Evolutionary conservation across 1,284 basidiomycete genomes (phyloP).

Genomic region (Ustilago cynodontis): DNA sequence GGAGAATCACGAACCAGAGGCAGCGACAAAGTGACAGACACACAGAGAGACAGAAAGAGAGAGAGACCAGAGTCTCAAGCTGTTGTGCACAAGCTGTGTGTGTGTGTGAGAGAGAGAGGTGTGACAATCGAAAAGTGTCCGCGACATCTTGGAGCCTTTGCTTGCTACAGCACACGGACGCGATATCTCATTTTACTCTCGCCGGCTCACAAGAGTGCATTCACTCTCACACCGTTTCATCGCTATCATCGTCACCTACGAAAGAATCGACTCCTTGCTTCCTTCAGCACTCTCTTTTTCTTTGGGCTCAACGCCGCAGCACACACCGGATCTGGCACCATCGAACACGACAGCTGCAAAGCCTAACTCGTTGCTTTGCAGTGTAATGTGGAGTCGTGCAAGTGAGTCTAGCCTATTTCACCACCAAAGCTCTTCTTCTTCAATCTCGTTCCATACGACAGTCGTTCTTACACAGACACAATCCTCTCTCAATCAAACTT

Average conservation of each 20-base stretch:
- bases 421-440: not conserved
- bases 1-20: no score
- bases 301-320: not conserved
- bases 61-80: not conserved
- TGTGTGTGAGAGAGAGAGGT: no score
- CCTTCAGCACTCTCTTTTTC: not conserved
- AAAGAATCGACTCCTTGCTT: not conserved
- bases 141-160: not conserved
- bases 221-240: not conserved
- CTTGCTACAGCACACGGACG: not conserved
- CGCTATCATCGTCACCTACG: not conserved
- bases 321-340: not conserved
- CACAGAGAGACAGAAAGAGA: not conserved
- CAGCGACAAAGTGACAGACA: no score
- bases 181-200: not conserved
- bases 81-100: not conserved
- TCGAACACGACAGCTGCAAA: not conserved
- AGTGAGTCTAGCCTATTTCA: not conserved
- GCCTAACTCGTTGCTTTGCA: not conserved
- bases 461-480: not conserved
- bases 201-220: no score
- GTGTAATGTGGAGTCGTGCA: conserved; percentile 8
- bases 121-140: not conserved
- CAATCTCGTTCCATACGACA: not conserved
- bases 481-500: not conserved